phyloP scores from a whole-genome alignment of 176 grass and related monocot species.

The Pontederia paniculata region DNA sequence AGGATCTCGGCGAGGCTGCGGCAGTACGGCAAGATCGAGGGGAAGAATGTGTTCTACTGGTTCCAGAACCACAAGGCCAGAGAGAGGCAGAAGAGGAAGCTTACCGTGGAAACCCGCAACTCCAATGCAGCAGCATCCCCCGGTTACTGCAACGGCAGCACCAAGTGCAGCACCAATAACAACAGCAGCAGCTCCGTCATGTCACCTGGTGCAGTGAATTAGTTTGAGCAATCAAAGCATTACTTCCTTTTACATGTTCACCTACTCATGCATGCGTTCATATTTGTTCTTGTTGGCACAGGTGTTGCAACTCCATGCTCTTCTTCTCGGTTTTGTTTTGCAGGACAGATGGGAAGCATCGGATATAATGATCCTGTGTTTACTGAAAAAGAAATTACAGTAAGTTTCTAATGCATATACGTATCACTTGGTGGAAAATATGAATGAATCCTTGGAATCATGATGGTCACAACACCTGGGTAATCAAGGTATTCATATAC shows the following conservation, averaged over 20 bases:
- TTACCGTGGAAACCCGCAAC: slow-evolving; percentile 27
- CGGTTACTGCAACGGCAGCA: not conserved
- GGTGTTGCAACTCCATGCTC: slow-evolving; percentile 8
- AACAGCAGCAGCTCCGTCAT: slow-evolving; percentile 6
- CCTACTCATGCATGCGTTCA: not conserved
- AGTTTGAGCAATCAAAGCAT: no score
- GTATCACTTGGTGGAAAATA: no score
- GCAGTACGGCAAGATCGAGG: slow-evolving; percentile 83
- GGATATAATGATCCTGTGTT: slow-evolving; percentile 18
- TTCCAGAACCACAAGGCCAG: slow-evolving; percentile 99
- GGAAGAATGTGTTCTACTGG: slow-evolving; percentile 99
- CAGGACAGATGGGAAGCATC: slow-evolving; percentile 15
- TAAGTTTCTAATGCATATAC: no score
- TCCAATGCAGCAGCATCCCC: not conserved
- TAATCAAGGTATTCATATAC: no score
- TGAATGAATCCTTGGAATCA: no score
- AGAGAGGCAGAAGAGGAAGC: slow-evolving; percentile 78
- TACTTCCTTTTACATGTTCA: no score
- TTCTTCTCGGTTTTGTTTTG: slow-evolving; percentile 19
- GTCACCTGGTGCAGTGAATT: slow-evolving; percentile 1
- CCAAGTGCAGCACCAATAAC: not conserved
- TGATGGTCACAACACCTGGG: no score
- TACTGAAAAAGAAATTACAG: slow-evolving; percentile 22
- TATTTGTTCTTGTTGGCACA: not conserved
- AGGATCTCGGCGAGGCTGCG: slow-evolving; percentile 66